Conservation (phyloP, 1,284 basidiomycete genomes). For the Mrakiaceae sp. region DNA sequence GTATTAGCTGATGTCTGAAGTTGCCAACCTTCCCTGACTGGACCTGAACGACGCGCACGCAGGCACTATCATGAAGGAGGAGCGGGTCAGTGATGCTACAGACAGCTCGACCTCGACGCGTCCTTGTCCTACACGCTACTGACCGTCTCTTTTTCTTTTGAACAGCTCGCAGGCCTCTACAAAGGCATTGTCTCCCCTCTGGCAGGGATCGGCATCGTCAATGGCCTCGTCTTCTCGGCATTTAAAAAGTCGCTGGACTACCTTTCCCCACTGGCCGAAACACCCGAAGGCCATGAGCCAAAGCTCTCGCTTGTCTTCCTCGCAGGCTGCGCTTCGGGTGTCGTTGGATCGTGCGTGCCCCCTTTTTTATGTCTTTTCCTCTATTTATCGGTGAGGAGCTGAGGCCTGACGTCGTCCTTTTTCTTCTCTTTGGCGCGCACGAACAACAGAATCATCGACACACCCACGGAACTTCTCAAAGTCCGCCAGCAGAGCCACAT, state of each 20-base stretch:
- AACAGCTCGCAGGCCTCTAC: slow-evolving; percentile 9
- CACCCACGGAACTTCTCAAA: slow-evolving; percentile 14
- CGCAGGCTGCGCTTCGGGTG: slow-evolving; percentile 11
- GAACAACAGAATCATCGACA: slow-evolving; percentile 6
- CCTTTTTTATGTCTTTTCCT: background rate
- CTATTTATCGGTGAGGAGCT: background rate
- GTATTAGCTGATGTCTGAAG: no score
- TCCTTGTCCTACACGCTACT: background rate
- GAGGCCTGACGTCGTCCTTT: background rate
- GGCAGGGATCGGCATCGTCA: slow-evolving; percentile 12
- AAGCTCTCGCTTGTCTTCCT: background rate
- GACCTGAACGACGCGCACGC: background rate
- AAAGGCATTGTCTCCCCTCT: slow-evolving; percentile 10
- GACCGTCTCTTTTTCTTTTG: background rate
- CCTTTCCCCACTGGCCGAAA: background rate
- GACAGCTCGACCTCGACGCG: background rate
- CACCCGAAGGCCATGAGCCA: background rate
- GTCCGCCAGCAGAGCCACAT: slow-evolving; percentile 7
- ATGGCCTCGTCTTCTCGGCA: slow-evolving; percentile 15
- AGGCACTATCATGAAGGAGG: slow-evolving; percentile 6
- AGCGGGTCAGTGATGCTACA: slow-evolving; percentile 1
- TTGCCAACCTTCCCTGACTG: no score
- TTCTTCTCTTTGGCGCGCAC: background rate
- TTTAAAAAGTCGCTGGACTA: slow-evolving; percentile 7
- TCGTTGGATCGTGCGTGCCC: slow-evolving; percentile 7